Evolutionary conservation across 2,329 filamentous ascomycete genomes (phyloP), one percentile per base, ranked within the genome.

Genomic region (Pseudopithomyces maydicus): DNA sequence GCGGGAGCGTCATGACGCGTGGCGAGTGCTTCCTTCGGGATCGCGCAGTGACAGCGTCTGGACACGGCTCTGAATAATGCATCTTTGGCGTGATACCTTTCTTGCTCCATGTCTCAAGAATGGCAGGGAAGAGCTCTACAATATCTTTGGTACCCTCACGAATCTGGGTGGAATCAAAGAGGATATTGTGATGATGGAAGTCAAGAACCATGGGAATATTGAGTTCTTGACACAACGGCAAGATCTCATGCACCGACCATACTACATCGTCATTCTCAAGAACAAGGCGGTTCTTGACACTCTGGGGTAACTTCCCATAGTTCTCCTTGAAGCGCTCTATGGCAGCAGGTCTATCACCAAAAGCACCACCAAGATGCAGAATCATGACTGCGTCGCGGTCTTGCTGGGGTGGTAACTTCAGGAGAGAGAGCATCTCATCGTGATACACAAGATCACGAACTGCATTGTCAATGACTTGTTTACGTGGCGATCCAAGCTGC

Each of bases 251-350:
- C 0, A 97, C 91, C n/a, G 86, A 89, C 90, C 91, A 98, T 36
- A 87, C 87, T 1, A 98, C 91, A 71, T 98, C 94, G 74, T 97
- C 94, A 62, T 98, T 98, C 72, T 98, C 94, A 17, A 98, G 80
- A 0, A 98, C 94, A 0, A 98, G 78, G 0, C 94, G 85, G 5
- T 86, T 85, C 76, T 95, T 96, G 61, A 97, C 81, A 2, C 86
- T 84, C 3, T 86, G 82, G 0, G 90, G 84, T 0, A 96, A 76
- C 1, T 72, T 81, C 1, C 79, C 79, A 62, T 96, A 96, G 61
- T 93, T 92, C 49, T 87, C 77, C 22, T 89, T 84, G 74, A 97
- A 97, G 1, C 93, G 85, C 55, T 89, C 83, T 5, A 97, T 78
- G 0, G 92, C 93, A 0, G 89, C 90, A 10, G 76, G 80, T 74